These are phyloP conservation scores for Triangularia setosa DNA, from an alignment of 2,329 filamentous ascomycete species.

Conservation along the genomic window DNA sequence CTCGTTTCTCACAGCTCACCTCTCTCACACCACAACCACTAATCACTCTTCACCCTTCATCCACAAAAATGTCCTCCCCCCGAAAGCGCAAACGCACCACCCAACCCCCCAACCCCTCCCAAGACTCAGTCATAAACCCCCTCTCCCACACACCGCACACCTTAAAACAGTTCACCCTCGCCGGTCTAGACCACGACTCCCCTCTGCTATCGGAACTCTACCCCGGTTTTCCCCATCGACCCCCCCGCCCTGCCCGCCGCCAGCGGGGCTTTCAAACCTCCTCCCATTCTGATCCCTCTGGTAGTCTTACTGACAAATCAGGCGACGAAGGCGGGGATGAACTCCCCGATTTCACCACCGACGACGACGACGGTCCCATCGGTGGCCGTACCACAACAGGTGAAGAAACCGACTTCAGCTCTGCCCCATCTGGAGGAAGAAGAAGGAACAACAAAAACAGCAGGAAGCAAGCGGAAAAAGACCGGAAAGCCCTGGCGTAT, in stretches of 20 bases:
- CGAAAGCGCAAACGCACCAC: conserved; percentile 36
- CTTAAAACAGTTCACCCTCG: conserved; percentile 50
- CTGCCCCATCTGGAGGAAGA: neutral
- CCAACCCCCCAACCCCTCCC: conserved; percentile 26
- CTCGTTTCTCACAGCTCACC: neutral
- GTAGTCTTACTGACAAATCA: conserved; percentile 7
- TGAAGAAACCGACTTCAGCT: neutral
- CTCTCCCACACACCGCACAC: conserved; percentile 50
- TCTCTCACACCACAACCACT: neutral
- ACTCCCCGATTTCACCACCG: conserved; percentile 6
- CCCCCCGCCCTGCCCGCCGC: conserved; percentile 28
- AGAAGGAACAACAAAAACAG: neutral
- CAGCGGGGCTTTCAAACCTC: neutral
- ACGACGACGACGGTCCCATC: neutral
- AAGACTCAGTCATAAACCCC: conserved; percentile 44
- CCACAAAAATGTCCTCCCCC: conserved; percentile 10
- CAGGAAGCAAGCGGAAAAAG: neutral
- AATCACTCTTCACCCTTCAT: conserved; percentile 13
- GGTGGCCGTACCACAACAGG: neutral
- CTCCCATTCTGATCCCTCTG: neutral
- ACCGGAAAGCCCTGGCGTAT: conserved; percentile 21
- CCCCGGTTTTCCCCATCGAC: conserved; percentile 50
- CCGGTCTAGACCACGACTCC: conserved; percentile 49
- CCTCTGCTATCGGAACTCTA: conserved; percentile 36
- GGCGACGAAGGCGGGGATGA: conserved; percentile 11